These are phyloP conservation scores for Tuber brumale DNA, from an alignment of 495 filamentous ascomycete species.

Conservation along the genomic window DNA sequence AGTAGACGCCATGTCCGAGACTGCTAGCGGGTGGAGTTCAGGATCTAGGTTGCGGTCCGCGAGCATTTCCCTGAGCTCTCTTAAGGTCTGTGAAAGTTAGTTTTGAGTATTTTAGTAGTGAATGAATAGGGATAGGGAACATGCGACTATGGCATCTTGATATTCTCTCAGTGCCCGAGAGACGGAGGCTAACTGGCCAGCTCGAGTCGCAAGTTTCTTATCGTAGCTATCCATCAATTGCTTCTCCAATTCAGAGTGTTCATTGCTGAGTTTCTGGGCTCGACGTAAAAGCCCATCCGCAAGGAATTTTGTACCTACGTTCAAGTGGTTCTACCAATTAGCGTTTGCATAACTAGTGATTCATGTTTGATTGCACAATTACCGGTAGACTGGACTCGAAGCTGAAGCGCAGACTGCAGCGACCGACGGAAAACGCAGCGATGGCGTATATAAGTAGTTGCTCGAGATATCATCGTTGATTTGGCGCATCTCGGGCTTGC, in stretches of 20 bases:
- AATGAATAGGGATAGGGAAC: background rate
- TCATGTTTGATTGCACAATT: slow-evolving; percentile 6
- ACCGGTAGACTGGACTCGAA: slow-evolving; percentile 28
- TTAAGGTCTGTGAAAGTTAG: slow-evolving; percentile 48
- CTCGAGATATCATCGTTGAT: slow-evolving; percentile 14
- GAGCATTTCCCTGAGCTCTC: slow-evolving; percentile 55
- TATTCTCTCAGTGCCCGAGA: slow-evolving; percentile 64
- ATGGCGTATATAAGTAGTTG: slow-evolving; percentile 19
- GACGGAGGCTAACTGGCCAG: slow-evolving; percentile 68
- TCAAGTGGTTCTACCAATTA: background rate
- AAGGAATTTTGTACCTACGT: slow-evolving; percentile 50
- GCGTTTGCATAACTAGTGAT: background rate
- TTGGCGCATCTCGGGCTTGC: background rate
- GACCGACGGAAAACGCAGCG: slow-evolving; percentile 22
- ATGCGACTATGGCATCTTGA: slow-evolving; percentile 46
- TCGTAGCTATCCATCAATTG: slow-evolving; percentile 61
- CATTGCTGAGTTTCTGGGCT: slow-evolving; percentile 57
- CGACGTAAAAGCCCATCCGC: slow-evolving; percentile 50
- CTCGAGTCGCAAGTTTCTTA: slow-evolving; percentile 61
- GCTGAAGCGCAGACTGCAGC: background rate
- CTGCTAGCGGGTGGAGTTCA: slow-evolving; percentile 62
- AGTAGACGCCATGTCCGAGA: slow-evolving; percentile 67
- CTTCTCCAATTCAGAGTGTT: slow-evolving; percentile 60
- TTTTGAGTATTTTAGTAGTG: slow-evolving; percentile 41
- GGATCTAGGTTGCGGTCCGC: slow-evolving; percentile 55